A percentile compares a stretch with the other conserved stretches of the same genome.
These are phyloP conservation scores for Lodderomyces parapsilosis DNA, from an alignment of 1,139 yeast species.

Conservation along the genomic window DNA sequence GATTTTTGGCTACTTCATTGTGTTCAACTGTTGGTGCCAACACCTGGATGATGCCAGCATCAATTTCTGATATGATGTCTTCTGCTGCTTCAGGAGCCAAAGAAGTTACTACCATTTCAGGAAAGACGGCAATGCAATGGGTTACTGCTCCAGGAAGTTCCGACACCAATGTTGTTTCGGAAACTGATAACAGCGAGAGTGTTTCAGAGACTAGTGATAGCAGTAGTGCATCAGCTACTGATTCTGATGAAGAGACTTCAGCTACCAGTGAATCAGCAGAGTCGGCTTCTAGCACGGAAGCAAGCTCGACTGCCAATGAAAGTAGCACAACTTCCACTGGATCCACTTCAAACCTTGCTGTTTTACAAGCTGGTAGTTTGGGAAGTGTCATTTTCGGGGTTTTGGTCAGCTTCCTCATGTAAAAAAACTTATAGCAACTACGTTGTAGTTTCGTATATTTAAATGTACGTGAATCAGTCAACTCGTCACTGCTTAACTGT, in stretches of 20 bases:
- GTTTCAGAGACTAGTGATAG: constrained; percentile 1
- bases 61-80: constrained; percentile 31
- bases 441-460: neutral
- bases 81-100: constrained; percentile 22
- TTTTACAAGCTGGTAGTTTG: constrained; percentile 13
- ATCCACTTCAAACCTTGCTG: constrained; percentile 10
- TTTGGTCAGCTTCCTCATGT: constrained; percentile 9
- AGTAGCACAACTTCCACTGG: constrained; percentile 15
- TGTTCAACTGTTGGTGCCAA: constrained; percentile 46
- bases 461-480: neutral
- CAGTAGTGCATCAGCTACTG: too few species aligned
- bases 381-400: constrained; percentile 12
- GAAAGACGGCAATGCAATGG: constrained; percentile 14
- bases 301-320: constrained; percentile 10
- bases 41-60: constrained; percentile 46
- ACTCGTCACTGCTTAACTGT: too few species aligned
- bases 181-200: constrained; percentile 3
- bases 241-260: constrained; percentile 5
- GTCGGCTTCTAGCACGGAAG: constrained; percentile 6
- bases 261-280: constrained; percentile 7
- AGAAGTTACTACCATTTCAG: constrained; percentile 15
- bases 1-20: constrained; percentile 40
- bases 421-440: neutral
- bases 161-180: constrained; percentile 14
- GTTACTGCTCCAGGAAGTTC: constrained; percentile 16